Base-by-base conservation (phyloP, 2,329 filamentous ascomycete species). In the Fusarium devonianum region DNA sequence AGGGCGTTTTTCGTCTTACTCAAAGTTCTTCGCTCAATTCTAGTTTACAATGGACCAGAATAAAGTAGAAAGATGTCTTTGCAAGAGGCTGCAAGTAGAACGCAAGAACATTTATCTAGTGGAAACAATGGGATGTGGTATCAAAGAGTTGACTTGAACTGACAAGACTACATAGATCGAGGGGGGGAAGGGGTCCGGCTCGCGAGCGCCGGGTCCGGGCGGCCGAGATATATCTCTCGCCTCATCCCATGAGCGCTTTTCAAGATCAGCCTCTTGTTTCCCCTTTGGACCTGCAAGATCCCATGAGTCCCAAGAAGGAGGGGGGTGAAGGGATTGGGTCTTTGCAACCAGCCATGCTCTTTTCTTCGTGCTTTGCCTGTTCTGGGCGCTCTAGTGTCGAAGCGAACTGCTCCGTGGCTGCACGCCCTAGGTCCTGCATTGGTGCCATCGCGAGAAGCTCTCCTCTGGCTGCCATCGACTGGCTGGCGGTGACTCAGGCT, bases 171-270 rank as follows among this genome's bases (percentile, higher is more conserved):
- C 13, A n/a, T 49, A 49, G 38, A 57, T 47, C 41, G 42, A 48
- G 50, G 37, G 39, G 30, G 22, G 43, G 33, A 39, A 49, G 33
- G 42, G 38, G 29, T 44, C 38, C 22, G 29, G 34, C 26, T 30
- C 52, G 49, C 48, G 52, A 56, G 51, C 39, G 41, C 39, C 52
- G 37, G 57, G 59, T 40, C 47, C 44, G 43, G 56, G 58, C 29
- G 42, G 48, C 23, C 45, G 59, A 64, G 63, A 66, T 66, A 66
- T 66, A 66, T 66, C 63, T 51, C 46, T 58, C 49, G 45, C 37
- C 38, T 21, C 40, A 29, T 35, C 28, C 39, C 32, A 28, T 26
- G 16, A 6, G 38, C 29, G 4, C 26, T 32, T 14, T 9, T 32
- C 21, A 32, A 41, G 51, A 59, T 59, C 56, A 60, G 51, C 56